Base-by-base conservation (phyloP, 768 basidiomycete species). In the Hygrophoropsis aurantiaca region DNA sequence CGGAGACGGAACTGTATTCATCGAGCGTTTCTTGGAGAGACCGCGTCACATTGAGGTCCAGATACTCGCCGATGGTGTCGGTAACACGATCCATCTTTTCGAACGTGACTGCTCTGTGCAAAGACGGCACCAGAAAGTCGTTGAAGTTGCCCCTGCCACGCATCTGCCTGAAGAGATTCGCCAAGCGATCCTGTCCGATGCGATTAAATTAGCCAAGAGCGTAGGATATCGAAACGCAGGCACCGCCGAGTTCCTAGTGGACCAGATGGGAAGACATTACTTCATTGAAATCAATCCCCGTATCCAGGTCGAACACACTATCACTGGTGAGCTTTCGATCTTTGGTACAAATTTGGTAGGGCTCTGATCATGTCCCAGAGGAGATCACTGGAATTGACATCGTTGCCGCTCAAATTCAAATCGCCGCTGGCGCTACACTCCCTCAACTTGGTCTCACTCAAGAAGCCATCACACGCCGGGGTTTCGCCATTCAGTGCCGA, bases 271-370 rank as follows among this genome's bases (percentile, higher is more conserved):
- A 58, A 80, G 94, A 57, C 93, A 97, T 70, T 98, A 98, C 72
- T 98, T 99, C 74, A 98, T 99, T 61, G 97, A 99, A 71, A 97
- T 99, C 59, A 97, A 97, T 70, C 94, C 97, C 24, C 93, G 97
- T 73, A 97, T 99, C 60, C 97, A 99, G 69, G 97, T 99, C 70
- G 97, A 98, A 65, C 97, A 98, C 70, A 98, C 97, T 47, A 97
- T 98, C 66, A 97, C 97, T 51, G 93, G 93, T 91, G 55, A 43
- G 73, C 65, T 33, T 47, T 46, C 15, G 23, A 34, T 37, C 42
- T 13, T 13, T 35, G 30, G 11, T 20, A 11, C 19, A 27, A 25
- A 19, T 55, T 40, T 20, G 2, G 15, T 19, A 9, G 11, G 15
- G 34, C 36, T 42, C 16, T n/a, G n/a, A 46, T 21, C 38, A 38